Evolutionary conservation across 1,139 yeast species (phyloP), one percentile per base, ranked within the genome.

Genomic region (Debaryomycetaceae sp.): DNA sequence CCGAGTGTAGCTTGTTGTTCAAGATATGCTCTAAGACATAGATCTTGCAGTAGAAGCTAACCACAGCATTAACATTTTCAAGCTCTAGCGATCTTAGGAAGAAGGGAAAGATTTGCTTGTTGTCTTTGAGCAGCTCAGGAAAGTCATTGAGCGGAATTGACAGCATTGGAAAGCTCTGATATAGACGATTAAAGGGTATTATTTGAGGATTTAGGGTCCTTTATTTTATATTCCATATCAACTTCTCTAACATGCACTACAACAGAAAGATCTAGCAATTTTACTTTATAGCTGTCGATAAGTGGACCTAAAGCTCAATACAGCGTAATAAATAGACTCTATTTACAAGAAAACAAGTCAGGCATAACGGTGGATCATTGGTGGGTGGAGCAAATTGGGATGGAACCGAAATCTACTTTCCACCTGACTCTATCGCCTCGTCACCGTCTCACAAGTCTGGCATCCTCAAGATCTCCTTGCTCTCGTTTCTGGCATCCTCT

Each of bases 391-490:
- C 20, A 17, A 17, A 17, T 17, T 17, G 20, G 20, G 20, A 4
- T 17, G 20, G 20, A 2, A 17, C 20, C 20, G 20, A 4, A 17
- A 17, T 17, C 20, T 17, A 4, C 20, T 17, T 17, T 17, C 20
- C 20, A 17, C 20, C 20, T 17, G 20, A 17, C 20, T 17, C 20
- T 17, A 17, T 17, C 20, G 20, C 20, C 20, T 17, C 20, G 20
- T 42, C 30, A 24, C 24, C 35, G 14, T n/a, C 39, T 38, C 61
- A 59, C 54, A 74, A 66, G 41, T 72, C 75, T 11, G 99, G 99
- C 97, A 93, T 93, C 60, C 96, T 78, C 65, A 91, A 68, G 37
- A 89, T 79, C 58, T 80, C 90, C 44, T 77, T 77, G 37, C 84
- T 86, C 55, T 80, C 78, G 63, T 89, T 90, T 60, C 80, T 78